These are phyloP conservation scores for Sisymbrium irio DNA, from an alignment of 345 rosid species.

Conservation along the genomic window DNA sequence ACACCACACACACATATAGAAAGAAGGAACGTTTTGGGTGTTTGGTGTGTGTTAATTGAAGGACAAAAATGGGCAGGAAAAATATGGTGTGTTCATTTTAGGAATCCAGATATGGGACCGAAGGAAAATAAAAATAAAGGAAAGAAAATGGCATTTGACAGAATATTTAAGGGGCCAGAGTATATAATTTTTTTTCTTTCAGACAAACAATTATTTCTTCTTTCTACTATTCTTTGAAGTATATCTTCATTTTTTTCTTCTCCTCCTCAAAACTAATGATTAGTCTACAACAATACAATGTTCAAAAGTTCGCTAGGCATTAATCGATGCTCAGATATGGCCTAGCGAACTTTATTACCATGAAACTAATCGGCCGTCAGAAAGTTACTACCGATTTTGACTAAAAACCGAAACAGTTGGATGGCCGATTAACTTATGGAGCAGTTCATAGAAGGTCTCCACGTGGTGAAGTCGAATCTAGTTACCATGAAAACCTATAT, in stretches of 20 bases:
- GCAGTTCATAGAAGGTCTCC: neutral
- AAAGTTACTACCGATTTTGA: too few species aligned
- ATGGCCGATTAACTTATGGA: too few species aligned
- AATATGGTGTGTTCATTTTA: constrained; percentile 53
- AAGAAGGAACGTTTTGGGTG: constrained; percentile 16
- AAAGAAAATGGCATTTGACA: constrained; percentile 25
- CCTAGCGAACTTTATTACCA: too few species aligned
- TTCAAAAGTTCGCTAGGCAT: neutral
- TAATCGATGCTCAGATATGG: too few species aligned
- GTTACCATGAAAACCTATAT: neutral
- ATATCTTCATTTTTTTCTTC: neutral
- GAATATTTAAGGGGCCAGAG: constrained; percentile 36
- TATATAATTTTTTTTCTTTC: neutral
- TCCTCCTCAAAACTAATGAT: constrained; percentile 25
- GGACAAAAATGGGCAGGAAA: constrained; percentile 49
- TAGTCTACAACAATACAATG: neutral
- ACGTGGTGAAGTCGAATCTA: neutral
- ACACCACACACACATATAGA: neutral
- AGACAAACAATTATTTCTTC: neutral
- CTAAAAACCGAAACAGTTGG: too few species aligned
- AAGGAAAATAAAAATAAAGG: constrained; percentile 5
- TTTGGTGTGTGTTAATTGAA: constrained; percentile 33
- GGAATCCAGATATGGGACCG: constrained; percentile 52
- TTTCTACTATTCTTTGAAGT: neutral
- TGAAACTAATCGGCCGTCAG: too few species aligned